Base-by-base conservation (phyloP, 2,329 filamentous ascomycete genomes). In the Scedosporium minutisporum region DNA sequence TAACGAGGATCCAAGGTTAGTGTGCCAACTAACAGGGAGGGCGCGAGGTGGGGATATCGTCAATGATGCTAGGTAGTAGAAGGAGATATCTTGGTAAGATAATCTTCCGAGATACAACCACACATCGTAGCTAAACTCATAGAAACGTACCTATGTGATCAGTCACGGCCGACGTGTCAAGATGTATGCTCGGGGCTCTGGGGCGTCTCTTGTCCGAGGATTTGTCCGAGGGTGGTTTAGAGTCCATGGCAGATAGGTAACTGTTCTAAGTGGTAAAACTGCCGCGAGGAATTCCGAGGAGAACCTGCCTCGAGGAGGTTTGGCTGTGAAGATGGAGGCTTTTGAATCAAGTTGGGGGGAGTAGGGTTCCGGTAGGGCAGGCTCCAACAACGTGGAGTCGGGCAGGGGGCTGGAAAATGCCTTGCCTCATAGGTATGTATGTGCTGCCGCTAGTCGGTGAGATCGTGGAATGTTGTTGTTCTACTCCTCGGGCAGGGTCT, bases 81-180 rank as follows among this genome's bases (percentile, higher is more conserved):
- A 38, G 10, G 33, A 14, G 33, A 38, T 38, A 38, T 12, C 33
- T 38, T 38, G 33, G 33, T 12, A 38, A 38, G 33, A 38, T 38
- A 38, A 38, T 38, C 33, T 12, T 38, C 10, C 33, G 4, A 14
- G 33, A 38, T 38, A 14, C 33, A 38, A 38, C 33, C 33, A 21
- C 44, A 21, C 6, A 48, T 21, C 14, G 44, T 18, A 21, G 21
- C n/a, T 2, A 14, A 48, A n/a, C 12, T 9, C 16, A 21, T n/a
- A 21, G 44, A 18, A 48, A 48, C 18, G 14, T 57, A 61, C 60
- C 60, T 61, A 16, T 51, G 29, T 42, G 21, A 6, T 55, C 38
- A 3, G 29, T 61, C 5, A 61, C 60, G 10, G 60, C 60, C n/a
- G 60, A 61, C 16, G 60, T 61, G 48, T 61, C 60, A 10, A 61